Conservation (phyloP, 2,329 filamentous ascomycete genomes). For the Dendrostoma leiphaemia region DNA sequence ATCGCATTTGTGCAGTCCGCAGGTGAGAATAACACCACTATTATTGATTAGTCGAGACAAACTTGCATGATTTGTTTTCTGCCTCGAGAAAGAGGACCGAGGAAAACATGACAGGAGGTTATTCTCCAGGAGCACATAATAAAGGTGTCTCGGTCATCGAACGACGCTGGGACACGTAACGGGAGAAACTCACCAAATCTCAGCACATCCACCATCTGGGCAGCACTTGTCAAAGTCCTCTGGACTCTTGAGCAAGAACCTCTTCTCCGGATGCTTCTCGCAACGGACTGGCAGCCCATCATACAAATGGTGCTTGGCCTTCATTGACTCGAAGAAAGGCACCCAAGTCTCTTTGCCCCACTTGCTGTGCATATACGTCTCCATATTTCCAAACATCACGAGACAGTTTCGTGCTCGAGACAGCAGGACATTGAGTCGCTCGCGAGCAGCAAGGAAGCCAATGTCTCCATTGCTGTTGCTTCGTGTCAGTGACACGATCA, state of each 20-base stretch:
- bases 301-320: constrained; percentile 48
- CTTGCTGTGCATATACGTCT: constrained; percentile 60
- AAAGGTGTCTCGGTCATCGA: background rate
- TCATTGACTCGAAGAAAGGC: constrained; percentile 55
- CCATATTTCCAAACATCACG: constrained; percentile 68
- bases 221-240: constrained; percentile 60
- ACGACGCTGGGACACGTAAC: background rate
- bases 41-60: background rate
- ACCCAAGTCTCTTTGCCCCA: constrained; percentile 59
- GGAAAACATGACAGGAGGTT: too few relatives aligned
- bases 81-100: too few relatives aligned
- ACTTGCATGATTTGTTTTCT: too few relatives aligned
- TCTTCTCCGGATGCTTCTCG: constrained; percentile 53
- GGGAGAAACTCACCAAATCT: constrained; percentile 54
- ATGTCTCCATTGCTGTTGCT: constrained; percentile 65
- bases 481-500: constrained; percentile 65
- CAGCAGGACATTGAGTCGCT: constrained; percentile 69
- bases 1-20: constrained; percentile 58
- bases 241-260: constrained; percentile 42
- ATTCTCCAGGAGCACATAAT: background rate
- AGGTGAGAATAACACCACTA: constrained; percentile 51
- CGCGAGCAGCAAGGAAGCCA: constrained; percentile 65
- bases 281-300: constrained; percentile 62
- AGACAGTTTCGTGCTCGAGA: constrained; percentile 64
- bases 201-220: constrained; percentile 68